Percentiles rank a stretch among this genome's conserved stretches.
phyloP scores from a whole-genome alignment of 768 basidiomycete species.

The Goffeauzyma gilvescens region DNA sequence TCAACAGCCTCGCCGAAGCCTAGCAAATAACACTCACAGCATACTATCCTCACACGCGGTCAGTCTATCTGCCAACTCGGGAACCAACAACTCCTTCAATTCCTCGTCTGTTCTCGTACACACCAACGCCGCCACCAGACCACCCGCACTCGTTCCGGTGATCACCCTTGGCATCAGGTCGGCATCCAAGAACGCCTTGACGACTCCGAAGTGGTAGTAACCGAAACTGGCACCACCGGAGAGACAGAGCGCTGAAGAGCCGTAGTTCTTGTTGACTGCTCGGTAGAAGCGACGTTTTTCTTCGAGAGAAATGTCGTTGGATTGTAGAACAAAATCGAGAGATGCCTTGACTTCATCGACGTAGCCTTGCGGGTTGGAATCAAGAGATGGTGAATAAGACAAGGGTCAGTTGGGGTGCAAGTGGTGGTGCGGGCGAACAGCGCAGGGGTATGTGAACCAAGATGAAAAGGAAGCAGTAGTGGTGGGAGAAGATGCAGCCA shows the following conservation, averaged over 20 bases:
- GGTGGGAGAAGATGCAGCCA: too few species aligned
- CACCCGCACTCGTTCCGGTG: slow-evolving; percentile 86
- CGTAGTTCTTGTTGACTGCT: slow-evolving; percentile 69
- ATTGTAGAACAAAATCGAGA: slow-evolving; percentile 55
- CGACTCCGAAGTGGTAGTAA: slow-evolving; percentile 74
- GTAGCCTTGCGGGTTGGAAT: slow-evolving; percentile 60
- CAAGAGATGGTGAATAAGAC: too few species aligned
- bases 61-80: slow-evolving; percentile 64
- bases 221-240: slow-evolving; percentile 93
- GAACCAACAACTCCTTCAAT: slow-evolving; percentile 53
- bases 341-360: slow-evolving; percentile 58
- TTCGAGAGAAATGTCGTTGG: slow-evolving; percentile 53
- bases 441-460: too few species aligned
- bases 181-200: slow-evolving; percentile 77
- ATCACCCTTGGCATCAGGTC: slow-evolving; percentile 74
- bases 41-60: slow-evolving; percentile 45
- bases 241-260: slow-evolving; percentile 75
- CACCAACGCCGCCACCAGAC: slow-evolving; percentile 46
- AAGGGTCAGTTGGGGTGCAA: too few species aligned
- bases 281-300: slow-evolving; percentile 89
- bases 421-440: too few species aligned
- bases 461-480: too few species aligned
- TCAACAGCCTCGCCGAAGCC: neutral
- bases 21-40: slow-evolving; percentile 14
- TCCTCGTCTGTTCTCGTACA: slow-evolving; percentile 83